phyloP scores from a whole-genome alignment of 2,329 filamentous ascomycete genomes.

The Sphaceloma murrayae region DNA sequence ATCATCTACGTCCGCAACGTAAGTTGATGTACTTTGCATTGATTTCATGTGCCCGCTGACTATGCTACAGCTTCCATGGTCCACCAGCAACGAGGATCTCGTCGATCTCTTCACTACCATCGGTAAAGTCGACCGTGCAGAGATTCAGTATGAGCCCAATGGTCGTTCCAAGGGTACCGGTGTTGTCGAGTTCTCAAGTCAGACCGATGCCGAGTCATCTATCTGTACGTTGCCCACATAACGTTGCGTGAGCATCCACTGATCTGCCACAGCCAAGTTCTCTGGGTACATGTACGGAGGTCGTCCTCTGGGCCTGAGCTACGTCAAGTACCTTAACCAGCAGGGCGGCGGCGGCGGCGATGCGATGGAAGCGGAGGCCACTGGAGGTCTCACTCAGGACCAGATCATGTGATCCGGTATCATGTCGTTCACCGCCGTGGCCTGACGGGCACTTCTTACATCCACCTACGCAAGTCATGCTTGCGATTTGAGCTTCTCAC shows the following conservation, averaged over 20 bases:
- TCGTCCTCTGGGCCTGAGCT: constrained; percentile 83
- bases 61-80: constrained; percentile 74
- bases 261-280: constrained; percentile 60
- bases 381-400: constrained; percentile 75
- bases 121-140: constrained; percentile 94
- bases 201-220: constrained; percentile 79
- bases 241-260: background rate
- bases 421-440: background rate
- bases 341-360: constrained; percentile 48
- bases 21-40: constrained; percentile 38
- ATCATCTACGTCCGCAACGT: constrained; percentile 96
- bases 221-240: constrained; percentile 48
- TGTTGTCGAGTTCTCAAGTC: constrained; percentile 84
- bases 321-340: constrained; percentile 80
- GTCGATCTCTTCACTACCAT: constrained; percentile 96
- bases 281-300: constrained; percentile 96
- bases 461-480: background rate
- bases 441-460: constrained; percentile 3
- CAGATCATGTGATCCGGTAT: constrained; percentile 72
- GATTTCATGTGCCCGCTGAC: constrained; percentile 24
- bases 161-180: constrained; percentile 90
- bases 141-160: constrained; percentile 97
- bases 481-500: background rate
- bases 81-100: constrained; percentile 94
- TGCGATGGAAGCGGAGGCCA: constrained; percentile 73